Percentiles rank a stretch among this genome's conserved stretches.
Conservation (phyloP, 148 eudicot genomes). For the Bassia scoparia region DNA sequence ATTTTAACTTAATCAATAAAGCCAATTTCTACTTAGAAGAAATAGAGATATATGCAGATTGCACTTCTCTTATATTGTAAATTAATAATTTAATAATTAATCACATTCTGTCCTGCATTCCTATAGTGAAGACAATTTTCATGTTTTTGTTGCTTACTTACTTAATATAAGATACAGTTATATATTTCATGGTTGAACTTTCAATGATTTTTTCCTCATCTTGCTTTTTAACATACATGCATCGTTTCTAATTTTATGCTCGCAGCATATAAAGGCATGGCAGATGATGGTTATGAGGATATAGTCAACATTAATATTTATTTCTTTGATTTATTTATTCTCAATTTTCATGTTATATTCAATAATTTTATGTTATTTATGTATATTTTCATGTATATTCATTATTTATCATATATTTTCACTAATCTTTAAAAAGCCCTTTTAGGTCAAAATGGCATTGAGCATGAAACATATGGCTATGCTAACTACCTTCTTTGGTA, state of each 20-base stretch:
- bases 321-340: no score
- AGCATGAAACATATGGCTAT: conserved; percentile 50
- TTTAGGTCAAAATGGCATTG: conserved; percentile 18
- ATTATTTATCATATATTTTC: no score
- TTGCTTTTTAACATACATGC: background rate
- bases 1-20: background rate
- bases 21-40: background rate
- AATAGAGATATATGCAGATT: background rate
- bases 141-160: background rate
- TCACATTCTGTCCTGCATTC: background rate
- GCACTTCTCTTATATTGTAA: background rate
- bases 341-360: no score
- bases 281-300: conserved; percentile 67
- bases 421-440: background rate
- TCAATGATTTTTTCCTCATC: background rate
- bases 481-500: conserved; percentile 55
- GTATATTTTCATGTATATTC: no score
- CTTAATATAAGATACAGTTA: no score
- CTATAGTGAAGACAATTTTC: background rate
- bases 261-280: conserved; percentile 82
- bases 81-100: background rate
- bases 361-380: no score
- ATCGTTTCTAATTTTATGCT: conserved; percentile 9
- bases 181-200: no score
- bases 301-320: conserved; percentile 74